Evolutionary conservation across 352 stramenopile genomes (phyloP).

Genomic region (Globisporangium irregulare): DNA sequence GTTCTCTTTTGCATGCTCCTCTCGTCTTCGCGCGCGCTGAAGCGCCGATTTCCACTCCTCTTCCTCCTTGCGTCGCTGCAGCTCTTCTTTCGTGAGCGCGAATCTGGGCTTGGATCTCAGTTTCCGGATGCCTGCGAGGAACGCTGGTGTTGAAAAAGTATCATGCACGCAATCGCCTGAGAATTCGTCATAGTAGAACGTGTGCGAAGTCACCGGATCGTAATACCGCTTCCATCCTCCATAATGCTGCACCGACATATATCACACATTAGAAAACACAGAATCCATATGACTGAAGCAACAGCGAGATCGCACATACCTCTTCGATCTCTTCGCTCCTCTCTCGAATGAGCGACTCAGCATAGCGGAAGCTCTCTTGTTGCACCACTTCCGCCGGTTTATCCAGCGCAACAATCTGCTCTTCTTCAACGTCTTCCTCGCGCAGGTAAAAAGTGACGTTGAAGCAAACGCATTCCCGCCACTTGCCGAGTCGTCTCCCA

Average conservation of each 20-base stretch:
- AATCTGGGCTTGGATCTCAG: slow-evolving; percentile 25
- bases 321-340: slow-evolving; percentile 69
- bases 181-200: slow-evolving; percentile 65
- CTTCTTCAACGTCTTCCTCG: slow-evolving; percentile 16
- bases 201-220: slow-evolving; percentile 46
- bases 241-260: slow-evolving; percentile 19
- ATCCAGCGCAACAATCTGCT: slow-evolving; percentile 32
- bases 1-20: slow-evolving; percentile 30
- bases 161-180: slow-evolving; percentile 68
- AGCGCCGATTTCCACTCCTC: slow-evolving; percentile 65
- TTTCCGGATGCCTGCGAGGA: slow-evolving; percentile 37
- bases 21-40: slow-evolving; percentile 39
- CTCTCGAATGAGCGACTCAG: slow-evolving; percentile 42
- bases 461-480: slow-evolving; percentile 54
- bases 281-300: background rate
- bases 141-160: slow-evolving; percentile 33
- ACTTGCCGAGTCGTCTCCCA: slow-evolving; percentile 37
- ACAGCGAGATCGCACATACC: slow-evolving; percentile 10
- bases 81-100: slow-evolving; percentile 38
- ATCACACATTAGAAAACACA: background rate
- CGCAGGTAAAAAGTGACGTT: slow-evolving; percentile 57
- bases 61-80: slow-evolving; percentile 51
- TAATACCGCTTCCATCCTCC: slow-evolving; percentile 61
- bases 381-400: slow-evolving; percentile 53
- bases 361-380: slow-evolving; percentile 53